These are phyloP conservation scores for Alternaria solani DNA, from an alignment of 2,329 filamentous ascomycete species.

Conservation along the genomic window DNA sequence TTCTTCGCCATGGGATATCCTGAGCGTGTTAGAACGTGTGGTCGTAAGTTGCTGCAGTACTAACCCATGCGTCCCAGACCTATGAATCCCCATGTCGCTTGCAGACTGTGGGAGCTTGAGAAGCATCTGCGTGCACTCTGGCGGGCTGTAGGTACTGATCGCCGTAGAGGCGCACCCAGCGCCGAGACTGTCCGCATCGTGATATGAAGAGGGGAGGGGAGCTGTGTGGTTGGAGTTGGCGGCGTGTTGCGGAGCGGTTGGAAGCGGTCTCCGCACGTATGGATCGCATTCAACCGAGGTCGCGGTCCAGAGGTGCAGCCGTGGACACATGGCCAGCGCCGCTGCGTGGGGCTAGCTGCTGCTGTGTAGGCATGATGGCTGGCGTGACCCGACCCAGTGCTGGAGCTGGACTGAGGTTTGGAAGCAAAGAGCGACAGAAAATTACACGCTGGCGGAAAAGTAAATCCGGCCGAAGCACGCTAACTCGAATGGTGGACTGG, in stretches of 20 bases:
- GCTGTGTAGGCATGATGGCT: slow-evolving; percentile 13
- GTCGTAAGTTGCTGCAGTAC: slow-evolving; percentile 34
- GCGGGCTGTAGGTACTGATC: slow-evolving; percentile 24
- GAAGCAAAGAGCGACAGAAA: slow-evolving; percentile 18
- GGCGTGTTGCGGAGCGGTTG: slow-evolving; percentile 37
- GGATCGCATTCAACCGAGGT: slow-evolving; percentile 46
- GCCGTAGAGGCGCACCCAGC: slow-evolving; percentile 39
- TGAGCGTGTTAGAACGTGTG: slow-evolving; percentile 43
- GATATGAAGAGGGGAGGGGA: slow-evolving; percentile 21
- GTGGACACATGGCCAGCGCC: slow-evolving; percentile 8
- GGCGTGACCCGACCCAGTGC: not conserved
- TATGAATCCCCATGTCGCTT: slow-evolving; percentile 60
- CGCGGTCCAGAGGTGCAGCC: slow-evolving; percentile 23
- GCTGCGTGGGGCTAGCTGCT: slow-evolving; percentile 6
- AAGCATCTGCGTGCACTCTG: slow-evolving; percentile 52
- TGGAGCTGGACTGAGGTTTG: slow-evolving; percentile 11
- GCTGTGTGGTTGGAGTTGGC: slow-evolving; percentile 26
- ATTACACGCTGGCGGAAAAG: slow-evolving; percentile 22
- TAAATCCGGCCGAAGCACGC: slow-evolving; percentile 23
- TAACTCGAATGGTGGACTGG: not conserved
- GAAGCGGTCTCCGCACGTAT: slow-evolving; percentile 43
- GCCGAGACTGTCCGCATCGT: slow-evolving; percentile 42
- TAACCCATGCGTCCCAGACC: slow-evolving; percentile 61
- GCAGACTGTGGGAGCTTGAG: slow-evolving; percentile 52
- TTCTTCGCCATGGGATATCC: slow-evolving; percentile 79